phyloP scores from a whole-genome alignment of 2,329 filamentous ascomycete genomes.

The Monosporascus sp. region DNA sequence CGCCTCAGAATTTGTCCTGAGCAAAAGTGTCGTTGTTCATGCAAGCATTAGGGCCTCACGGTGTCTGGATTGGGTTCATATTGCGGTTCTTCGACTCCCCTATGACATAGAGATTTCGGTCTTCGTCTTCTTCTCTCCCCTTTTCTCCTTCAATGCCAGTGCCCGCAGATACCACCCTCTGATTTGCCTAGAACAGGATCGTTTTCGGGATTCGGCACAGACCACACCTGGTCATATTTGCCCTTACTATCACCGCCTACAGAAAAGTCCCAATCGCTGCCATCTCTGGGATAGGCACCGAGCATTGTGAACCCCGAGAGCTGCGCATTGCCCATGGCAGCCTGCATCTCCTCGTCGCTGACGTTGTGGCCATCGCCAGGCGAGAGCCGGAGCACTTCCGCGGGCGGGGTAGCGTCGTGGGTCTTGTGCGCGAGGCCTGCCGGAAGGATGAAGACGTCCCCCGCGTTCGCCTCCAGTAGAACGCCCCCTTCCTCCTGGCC shows the following conservation, averaged over 20 bases:
- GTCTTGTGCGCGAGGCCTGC: constrained; percentile 53
- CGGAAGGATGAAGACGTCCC: constrained; percentile 47
- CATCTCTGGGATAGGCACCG: not conserved
- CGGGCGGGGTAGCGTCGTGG: constrained; percentile 33
- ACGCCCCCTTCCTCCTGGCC: constrained; percentile 13
- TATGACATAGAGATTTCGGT: no score
- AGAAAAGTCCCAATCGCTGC: not conserved
- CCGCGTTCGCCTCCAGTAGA: constrained; percentile 30
- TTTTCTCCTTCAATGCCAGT: not conserved
- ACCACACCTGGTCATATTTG: not conserved
- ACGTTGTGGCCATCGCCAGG: not conserved
- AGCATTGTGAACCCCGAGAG: not conserved
- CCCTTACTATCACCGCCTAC: not conserved
- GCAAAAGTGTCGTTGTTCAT: no score
- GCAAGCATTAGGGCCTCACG: no score
- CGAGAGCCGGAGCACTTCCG: constrained; percentile 2
- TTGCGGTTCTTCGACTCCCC: no score
- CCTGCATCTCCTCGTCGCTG: not conserved
- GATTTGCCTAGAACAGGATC: not conserved
- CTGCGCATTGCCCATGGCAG: not conserved
- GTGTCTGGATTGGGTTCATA: no score
- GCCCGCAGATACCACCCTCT: not conserved
- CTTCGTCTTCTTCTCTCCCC: no score
- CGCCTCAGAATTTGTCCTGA: no score
- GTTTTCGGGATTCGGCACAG: not conserved